A percentile compares a stretch with the other conserved stretches of the same genome.
phyloP scores from a whole-genome alignment of 169 alveolate genomes.

The Plasmodium malariae region DNA sequence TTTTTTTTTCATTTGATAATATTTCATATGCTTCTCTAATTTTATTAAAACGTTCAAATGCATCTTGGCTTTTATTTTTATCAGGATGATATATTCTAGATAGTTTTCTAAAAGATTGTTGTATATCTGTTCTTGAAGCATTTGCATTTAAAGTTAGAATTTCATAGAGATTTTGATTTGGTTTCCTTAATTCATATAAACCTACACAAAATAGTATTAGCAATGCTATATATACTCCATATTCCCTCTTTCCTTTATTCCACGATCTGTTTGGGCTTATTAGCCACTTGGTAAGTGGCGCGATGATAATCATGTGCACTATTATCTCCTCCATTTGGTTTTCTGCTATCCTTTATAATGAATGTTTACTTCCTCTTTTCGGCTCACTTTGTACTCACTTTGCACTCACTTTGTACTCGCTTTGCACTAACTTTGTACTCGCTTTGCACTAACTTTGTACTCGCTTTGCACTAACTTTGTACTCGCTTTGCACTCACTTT shows the following conservation, averaged over 20 bases:
- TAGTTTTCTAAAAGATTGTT: constrained; percentile 67
- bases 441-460: too few species aligned
- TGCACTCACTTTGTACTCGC: too few species aligned
- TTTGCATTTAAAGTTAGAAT: constrained; percentile 25
- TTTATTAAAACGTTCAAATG: constrained; percentile 89
- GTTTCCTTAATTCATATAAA: constrained; percentile 54
- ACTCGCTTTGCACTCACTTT: too few species aligned
- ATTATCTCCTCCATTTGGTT: constrained; percentile 77
- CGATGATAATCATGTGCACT: constrained; percentile 65
- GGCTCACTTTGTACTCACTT: too few species aligned
- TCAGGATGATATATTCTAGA: constrained; percentile 94
- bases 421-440: too few species aligned
- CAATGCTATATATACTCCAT: constrained; percentile 63
- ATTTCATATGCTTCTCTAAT: constrained; percentile 95
- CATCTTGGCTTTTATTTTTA: constrained; percentile 86
- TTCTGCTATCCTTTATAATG: too few species aligned
- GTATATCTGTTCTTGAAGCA: constrained; percentile 52
- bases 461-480: too few species aligned
- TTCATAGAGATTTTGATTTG: constrained; percentile 69
- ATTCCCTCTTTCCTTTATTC: constrained; percentile 74
- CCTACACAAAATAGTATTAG: constrained; percentile 55
- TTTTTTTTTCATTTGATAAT: constrained; percentile 89
- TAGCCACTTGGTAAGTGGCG: constrained; percentile 76
- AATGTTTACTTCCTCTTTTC: too few species aligned
- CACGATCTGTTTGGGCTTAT: constrained; percentile 59